Evolutionary conservation across 371 early-diverging fungal genomes (phyloP).

Genomic region (Mortierella sp.): DNA sequence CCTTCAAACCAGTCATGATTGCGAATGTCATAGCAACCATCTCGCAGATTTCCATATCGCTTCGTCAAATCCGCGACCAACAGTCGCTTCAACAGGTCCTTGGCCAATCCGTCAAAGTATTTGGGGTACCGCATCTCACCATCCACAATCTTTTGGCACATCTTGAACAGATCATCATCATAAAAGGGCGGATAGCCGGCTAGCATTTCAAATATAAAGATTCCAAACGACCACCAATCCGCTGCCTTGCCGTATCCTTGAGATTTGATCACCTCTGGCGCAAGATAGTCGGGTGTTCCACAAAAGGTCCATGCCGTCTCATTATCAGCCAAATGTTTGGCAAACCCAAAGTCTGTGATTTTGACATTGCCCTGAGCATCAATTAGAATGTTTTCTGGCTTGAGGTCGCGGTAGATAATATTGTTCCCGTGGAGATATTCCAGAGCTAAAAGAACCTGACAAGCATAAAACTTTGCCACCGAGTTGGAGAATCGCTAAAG

Average conservation of each 20-base stretch:
- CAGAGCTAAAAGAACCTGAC: slow-evolving; percentile 80
- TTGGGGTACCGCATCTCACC: slow-evolving; percentile 82
- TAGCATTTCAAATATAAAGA: slow-evolving; percentile 89
- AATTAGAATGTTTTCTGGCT: slow-evolving; percentile 95
- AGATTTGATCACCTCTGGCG: slow-evolving; percentile 94
- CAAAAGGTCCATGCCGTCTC: slow-evolving; percentile 89
- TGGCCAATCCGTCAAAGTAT: slow-evolving; percentile 81
- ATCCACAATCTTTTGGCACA: slow-evolving; percentile 86
- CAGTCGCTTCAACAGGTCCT: slow-evolving; percentile 82
- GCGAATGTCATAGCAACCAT: slow-evolving; percentile 71
- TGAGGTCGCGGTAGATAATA: slow-evolving; percentile 95
- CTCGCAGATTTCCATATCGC: slow-evolving; percentile 79
- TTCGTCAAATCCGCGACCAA: slow-evolving; percentile 83
- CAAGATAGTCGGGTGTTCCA: slow-evolving; percentile 95
- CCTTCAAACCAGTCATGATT: slow-evolving; percentile 82
- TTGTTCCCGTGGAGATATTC: slow-evolving; percentile 92
- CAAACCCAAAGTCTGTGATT: slow-evolving; percentile 99
- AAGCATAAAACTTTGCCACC: slow-evolving; percentile 90
- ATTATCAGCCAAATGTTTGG: slow-evolving; percentile 89
- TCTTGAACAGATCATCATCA: slow-evolving; percentile 71
- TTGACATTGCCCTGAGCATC: slow-evolving; percentile 95
- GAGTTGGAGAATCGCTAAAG: slow-evolving; percentile 91
- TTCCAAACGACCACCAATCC: slow-evolving; percentile 95
- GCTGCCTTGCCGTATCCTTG: slow-evolving; percentile 92
- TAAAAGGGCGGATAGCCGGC: slow-evolving; percentile 55